These are phyloP conservation scores for Macrophomina phaseolina DNA, from an alignment of 2,329 filamentous ascomycete genomes.

Conservation along the genomic window DNA sequence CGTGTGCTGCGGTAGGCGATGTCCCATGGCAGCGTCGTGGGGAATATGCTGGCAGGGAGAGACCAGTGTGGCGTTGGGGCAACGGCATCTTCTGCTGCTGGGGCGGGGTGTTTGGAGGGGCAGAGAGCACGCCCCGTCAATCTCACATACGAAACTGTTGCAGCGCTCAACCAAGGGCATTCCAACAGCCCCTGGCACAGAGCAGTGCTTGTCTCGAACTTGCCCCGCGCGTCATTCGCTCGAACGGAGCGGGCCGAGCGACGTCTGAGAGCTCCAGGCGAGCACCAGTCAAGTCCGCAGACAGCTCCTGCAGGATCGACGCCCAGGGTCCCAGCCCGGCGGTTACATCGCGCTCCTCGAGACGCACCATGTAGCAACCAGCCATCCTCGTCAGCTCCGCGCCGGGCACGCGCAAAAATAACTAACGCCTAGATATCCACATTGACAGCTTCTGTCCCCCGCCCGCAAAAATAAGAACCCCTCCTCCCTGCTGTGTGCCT, in stretches of 20 bases:
- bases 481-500: neutral
- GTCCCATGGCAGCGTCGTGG: too few species aligned
- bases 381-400: neutral
- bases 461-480: neutral
- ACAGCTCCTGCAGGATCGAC: slow-evolving; percentile 12
- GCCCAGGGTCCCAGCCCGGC: slow-evolving; percentile 9
- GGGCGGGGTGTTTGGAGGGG: too few species aligned
- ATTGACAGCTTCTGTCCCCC: neutral
- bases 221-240: neutral
- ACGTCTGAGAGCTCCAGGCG: neutral
- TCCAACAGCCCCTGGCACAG: neutral
- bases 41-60: too few species aligned
- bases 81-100: too few species aligned
- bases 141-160: too few species aligned
- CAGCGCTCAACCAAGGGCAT: too few species aligned
- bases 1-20: too few species aligned
- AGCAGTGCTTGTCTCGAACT: neutral
- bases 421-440: neutral
- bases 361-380: slow-evolving; percentile 9
- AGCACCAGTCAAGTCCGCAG: neutral
- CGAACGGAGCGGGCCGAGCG: neutral
- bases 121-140: too few species aligned
- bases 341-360: slow-evolving; percentile 21
- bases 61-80: too few species aligned
- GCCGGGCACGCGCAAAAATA: neutral